Evolutionary conservation across 73 alveolate species (phyloP), one percentile per base, ranked within the genome.

Genomic region (Uronychia setigera): DNA sequence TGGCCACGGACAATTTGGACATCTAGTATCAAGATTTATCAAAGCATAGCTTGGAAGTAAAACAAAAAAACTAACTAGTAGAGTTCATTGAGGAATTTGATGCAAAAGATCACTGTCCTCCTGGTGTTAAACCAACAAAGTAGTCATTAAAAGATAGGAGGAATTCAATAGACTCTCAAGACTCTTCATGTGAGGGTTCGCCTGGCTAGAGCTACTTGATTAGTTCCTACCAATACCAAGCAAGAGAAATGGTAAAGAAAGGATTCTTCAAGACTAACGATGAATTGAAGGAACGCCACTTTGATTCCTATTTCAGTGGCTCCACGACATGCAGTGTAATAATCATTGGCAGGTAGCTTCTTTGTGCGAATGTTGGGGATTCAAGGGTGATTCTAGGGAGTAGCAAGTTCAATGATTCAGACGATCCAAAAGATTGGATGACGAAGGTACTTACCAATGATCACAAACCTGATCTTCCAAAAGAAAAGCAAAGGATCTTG

Each of bases 1-100:
- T 91, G 99, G 99, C 31, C 99, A 97, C 83, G 99, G 99, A 0
- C 84, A 76, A 26, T 77, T 90, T 88, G 99, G 99, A 11, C 99
- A 97, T 93, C 78, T 90, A 77, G 96, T 97, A 31, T 91, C 98
- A 33, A 91, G 91, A 33, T 96, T 91, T 81, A 89, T 97, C 58
- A 79, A 94, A 60, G 89, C 93, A 80, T 86, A 77, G 32, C 83
- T 97, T 33, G 98, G 99, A 28, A 31, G 57, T 0, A 77, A 29
- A 33, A 67, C 89, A 27, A 35, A 82, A 28, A 33, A 76, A 31
- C 74, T 85, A 14, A 78, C 57, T n/a, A 32, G 27, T 57, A 78
- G 82, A 5, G 86, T 58, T 1, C 29, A 5, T 29, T 13, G 34
- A 75, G 79, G 77, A 0, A 1, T 25, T 1, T 35, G 35, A 46